Base-by-base conservation (phyloP, 768 basidiomycete genomes). In the Xanthoconium stramineum region DNA sequence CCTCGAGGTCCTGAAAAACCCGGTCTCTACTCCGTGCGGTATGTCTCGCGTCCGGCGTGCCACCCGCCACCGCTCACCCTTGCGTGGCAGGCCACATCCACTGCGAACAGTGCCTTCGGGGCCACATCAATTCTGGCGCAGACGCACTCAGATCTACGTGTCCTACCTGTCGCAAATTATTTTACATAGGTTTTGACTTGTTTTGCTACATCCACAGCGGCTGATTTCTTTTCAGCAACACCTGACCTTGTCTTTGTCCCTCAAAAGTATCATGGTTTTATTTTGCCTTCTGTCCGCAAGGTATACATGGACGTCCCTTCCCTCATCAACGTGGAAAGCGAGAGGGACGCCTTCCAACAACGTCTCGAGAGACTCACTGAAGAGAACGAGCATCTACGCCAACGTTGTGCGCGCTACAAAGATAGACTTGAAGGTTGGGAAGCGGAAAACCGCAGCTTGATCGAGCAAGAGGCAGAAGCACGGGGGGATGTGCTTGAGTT, bases 11-110 rank as follows among this genome's bases (percentile, higher is more conserved):
- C 66, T 83, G 50, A 80, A 79, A 33, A 76, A 67, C 32, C 86
- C 86, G 1, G 82, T 84, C 4, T 79, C 79, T 12, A 62, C 85
- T 1, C 85, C 86, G 39, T 88, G 86, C 66, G 86, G 86, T 88
- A 62, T 52, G 82, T 53, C 7, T 32, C 6, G 6, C 28, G 4
- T 43, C 5, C 33, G 20, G 43, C 30, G 28, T 56, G 28, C 40
- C 51, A 28, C 57, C 40, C 50, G 20, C 57, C 52, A 36, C 15
- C 3, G 28, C 48, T 67, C 29, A 61, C 40, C 29, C 19, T 24
- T 40, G 33, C 35, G 19, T 43, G 35, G 30, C 32, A 88, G 86
- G 86, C 14, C 86, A 88, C 61, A 72, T 88, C 39, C 86, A 85
- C 65, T 88, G 86, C 68, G 75, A 78, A 52, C 75, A 78, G 44